Evolutionary conservation across 2,329 filamentous ascomycete genomes (phyloP), one percentile per base, ranked within the genome.

Genomic region (Aspergillus brasiliensis): DNA sequence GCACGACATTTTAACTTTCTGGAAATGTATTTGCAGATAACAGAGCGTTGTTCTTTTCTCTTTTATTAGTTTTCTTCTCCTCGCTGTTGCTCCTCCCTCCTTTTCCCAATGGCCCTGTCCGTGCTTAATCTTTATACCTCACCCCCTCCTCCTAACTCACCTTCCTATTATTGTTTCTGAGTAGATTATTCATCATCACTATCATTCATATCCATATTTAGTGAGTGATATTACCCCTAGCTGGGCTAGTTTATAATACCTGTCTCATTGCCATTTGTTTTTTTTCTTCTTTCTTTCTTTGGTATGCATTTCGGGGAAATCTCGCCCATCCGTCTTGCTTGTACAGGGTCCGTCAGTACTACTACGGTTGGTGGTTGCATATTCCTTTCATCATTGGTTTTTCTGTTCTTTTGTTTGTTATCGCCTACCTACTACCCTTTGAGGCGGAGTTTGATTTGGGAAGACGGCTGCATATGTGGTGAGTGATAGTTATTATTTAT

Each of bases 11-110:
- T 58, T 68, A 65, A 56, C 61, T 67, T 34, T 68, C 67, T 72
- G 59, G 66, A 64, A 65, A 65, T 72, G 67, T 71, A 71, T 69
- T 69, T 72, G 63, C 67, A 65, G 61, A 69, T 64, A 65, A 66
- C 58, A 62, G 51, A 63, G 64, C 48, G 37, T 48, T 62, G 54
- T 54, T 27, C 44, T 52, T 23, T 21, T 21, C 19, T 44, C 40
- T 19, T 21, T 19, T 6, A 34, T 15, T 11, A 34, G 13, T 34
- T 60, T 51, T 40, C 19, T 57, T 31, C 42, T 56, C n/a, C n/a
- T n/a, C n/a, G n/a, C n/a, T n/a, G n/a, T n/a, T n/a, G n/a, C n/a
- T n/a, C n/a, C n/a, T n/a, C 52, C 31, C 46, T 38, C 25, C 10
- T 54, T 28, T 13, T 57, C n/a, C 47, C 19, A 42, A 23, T 54